Evolutionary conservation across 163 green algal species (phyloP).

Genomic region (Chloromonas sp.): DNA sequence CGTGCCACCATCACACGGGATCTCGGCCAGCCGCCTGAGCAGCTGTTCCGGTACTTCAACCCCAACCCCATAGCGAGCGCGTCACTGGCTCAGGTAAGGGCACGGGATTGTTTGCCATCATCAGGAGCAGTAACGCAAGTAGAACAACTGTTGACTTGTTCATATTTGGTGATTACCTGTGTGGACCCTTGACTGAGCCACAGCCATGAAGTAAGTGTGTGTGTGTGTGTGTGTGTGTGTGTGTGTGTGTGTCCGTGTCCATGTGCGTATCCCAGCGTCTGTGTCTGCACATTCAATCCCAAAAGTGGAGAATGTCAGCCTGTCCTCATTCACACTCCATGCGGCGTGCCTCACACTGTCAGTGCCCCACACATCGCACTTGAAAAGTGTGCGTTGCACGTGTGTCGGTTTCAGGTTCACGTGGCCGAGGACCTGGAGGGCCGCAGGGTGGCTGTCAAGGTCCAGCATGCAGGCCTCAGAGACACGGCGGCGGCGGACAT

Average conservation of each 20-base stretch:
- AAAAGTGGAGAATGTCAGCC: too few species aligned
- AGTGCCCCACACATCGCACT: not conserved
- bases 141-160: too few species aligned
- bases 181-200: too few species aligned
- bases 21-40: constrained; percentile 53
- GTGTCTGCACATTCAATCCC: too few species aligned
- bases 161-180: too few species aligned
- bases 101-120: too few species aligned
- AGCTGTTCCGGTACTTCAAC: constrained; percentile 67
- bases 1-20: constrained; percentile 55
- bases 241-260: too few species aligned
- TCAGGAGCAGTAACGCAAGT: too few species aligned
- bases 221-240: too few species aligned
- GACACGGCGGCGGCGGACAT: constrained; percentile 72
- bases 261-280: too few species aligned
- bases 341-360: not conserved
- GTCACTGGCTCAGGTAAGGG: constrained; percentile 76
- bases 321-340: too few species aligned
- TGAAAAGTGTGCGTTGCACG: not conserved
- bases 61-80: constrained; percentile 69
- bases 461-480: constrained; percentile 80
- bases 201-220: too few species aligned
- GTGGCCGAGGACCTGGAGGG: constrained; percentile 59
- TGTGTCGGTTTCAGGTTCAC: constrained; percentile 63
- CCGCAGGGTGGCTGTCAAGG: constrained; percentile 76